Conservation (phyloP, 2,329 filamentous ascomycete species). For the Hymenoscyphus albidus region DNA sequence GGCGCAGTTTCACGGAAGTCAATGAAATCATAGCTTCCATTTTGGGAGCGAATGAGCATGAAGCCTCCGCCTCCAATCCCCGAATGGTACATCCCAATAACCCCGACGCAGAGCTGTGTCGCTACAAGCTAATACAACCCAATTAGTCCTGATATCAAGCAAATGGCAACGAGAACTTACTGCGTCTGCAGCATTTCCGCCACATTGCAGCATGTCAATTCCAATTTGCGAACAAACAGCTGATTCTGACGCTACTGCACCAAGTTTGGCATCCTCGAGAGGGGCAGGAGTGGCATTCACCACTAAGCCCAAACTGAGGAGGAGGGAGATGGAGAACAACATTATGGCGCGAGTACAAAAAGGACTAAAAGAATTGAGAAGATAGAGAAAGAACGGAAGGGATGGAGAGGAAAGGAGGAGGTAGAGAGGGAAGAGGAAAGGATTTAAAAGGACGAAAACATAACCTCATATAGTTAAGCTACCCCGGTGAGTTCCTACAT, state of each 20-base stretch:
- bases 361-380: not conserved
- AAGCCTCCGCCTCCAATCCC: constrained; percentile 68
- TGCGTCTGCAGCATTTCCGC: constrained; percentile 55
- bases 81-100: constrained; percentile 51
- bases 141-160: constrained; percentile 7
- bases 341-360: not conserved
- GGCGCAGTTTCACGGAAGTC: constrained; percentile 68
- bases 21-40: constrained; percentile 62
- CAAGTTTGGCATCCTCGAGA: constrained; percentile 36
- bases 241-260: constrained; percentile 69
- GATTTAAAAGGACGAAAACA: not conserved
- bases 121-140: constrained; percentile 43
- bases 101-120: constrained; percentile 51
- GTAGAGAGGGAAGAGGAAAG: constrained; percentile 3
- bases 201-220: constrained; percentile 55
- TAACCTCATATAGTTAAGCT: not conserved
- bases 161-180: constrained; percentile 25
- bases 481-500: constrained; percentile 4
- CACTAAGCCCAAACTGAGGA: constrained; percentile 7
- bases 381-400: not conserved
- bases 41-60: constrained; percentile 54
- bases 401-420: not conserved
- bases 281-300: not conserved
- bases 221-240: constrained; percentile 67
- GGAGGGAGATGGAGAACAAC: constrained; percentile 5